These are phyloP conservation scores for Tricladium varicosporioides DNA, from an alignment of 2,329 filamentous ascomycete species.

Conservation along the genomic window DNA sequence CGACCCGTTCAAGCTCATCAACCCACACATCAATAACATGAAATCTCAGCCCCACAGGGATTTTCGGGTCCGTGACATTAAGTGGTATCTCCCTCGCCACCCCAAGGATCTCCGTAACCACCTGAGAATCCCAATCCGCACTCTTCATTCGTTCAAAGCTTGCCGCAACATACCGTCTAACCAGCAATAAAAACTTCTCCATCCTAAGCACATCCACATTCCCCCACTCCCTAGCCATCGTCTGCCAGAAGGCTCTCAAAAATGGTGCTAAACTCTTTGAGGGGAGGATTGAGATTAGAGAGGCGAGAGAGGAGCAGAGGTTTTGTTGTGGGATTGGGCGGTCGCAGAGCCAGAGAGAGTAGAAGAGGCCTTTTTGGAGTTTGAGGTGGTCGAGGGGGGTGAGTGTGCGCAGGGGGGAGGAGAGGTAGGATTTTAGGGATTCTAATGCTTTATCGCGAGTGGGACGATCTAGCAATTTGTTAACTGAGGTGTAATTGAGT, in stretches of 20 bases:
- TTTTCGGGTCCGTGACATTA: constrained; percentile 43
- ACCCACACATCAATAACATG: constrained; percentile 90
- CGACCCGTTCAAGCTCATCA: constrained; percentile 78
- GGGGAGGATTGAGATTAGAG: constrained; percentile 61
- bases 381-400: constrained; percentile 73
- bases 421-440: constrained; percentile 76
- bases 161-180: constrained; percentile 74
- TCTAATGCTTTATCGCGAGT: constrained; percentile 74
- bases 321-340: constrained; percentile 83
- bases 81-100: constrained; percentile 45
- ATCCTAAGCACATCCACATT: constrained; percentile 73
- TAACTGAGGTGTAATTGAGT: too few relatives aligned
- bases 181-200: constrained; percentile 89
- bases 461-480: too few relatives aligned
- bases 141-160: constrained; percentile 52
- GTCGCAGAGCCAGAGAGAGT: constrained; percentile 91
- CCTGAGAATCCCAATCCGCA: constrained; percentile 36
- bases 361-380: constrained; percentile 94
- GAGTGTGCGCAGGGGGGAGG: constrained; percentile 55
- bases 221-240: constrained; percentile 67
- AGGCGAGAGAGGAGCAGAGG: constrained; percentile 75
- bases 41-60: constrained; percentile 81
- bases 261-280: constrained; percentile 42
- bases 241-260: constrained; percentile 68
- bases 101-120: constrained; percentile 43